Evolutionary conservation across 495 filamentous ascomycete species (phyloP).

Genomic region (Beverwykella pulmonaria): DNA sequence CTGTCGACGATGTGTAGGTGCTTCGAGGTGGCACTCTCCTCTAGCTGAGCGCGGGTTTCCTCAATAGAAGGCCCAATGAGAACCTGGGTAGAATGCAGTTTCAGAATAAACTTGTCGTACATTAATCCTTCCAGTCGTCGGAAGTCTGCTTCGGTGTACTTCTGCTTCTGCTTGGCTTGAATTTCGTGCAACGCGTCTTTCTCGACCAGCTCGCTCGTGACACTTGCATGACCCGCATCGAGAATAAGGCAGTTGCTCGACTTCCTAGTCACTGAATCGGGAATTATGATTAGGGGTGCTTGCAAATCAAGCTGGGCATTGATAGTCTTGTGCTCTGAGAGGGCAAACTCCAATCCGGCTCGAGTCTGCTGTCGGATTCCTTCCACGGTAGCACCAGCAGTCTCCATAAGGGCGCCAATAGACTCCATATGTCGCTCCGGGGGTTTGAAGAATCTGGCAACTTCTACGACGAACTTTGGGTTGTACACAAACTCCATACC

Average conservation of each 20-base stretch:
- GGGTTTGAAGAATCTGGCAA: conserved; percentile 92
- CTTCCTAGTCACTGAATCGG: conserved; percentile 81
- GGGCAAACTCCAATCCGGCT: conserved; percentile 91
- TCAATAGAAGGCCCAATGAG: conserved; percentile 94
- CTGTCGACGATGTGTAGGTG: conserved; percentile 91
- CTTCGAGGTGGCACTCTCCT: conserved; percentile 65
- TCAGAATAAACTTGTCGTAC: conserved; percentile 93
- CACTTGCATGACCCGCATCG: conserved; percentile 92
- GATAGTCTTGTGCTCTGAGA: conserved; percentile 96
- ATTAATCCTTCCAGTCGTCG: conserved; percentile 83
- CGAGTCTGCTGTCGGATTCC: conserved; percentile 91
- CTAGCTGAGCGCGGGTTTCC: conserved; percentile 82
- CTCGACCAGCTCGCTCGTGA: conserved; percentile 91
- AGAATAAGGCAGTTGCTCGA: conserved; percentile 85
- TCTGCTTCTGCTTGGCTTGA: conserved; percentile 84
- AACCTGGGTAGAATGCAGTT: conserved; percentile 89
- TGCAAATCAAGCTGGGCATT: conserved; percentile 95
- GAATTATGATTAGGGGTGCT: conserved; percentile 93
- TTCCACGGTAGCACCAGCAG: conserved; percentile 91
- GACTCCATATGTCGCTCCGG: conserved; percentile 98
- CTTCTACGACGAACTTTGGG: conserved; percentile 83
- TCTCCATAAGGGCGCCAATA: conserved; percentile 89
- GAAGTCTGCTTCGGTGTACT: conserved; percentile 87
- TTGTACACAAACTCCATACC: conserved; percentile 97
- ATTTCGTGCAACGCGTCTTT: conserved; percentile 83